A percentile compares a stretch with the other conserved stretches of the same genome.
phyloP scores from a whole-genome alignment of 208 protist species.

The Endotrypanum monterogeii region DNA sequence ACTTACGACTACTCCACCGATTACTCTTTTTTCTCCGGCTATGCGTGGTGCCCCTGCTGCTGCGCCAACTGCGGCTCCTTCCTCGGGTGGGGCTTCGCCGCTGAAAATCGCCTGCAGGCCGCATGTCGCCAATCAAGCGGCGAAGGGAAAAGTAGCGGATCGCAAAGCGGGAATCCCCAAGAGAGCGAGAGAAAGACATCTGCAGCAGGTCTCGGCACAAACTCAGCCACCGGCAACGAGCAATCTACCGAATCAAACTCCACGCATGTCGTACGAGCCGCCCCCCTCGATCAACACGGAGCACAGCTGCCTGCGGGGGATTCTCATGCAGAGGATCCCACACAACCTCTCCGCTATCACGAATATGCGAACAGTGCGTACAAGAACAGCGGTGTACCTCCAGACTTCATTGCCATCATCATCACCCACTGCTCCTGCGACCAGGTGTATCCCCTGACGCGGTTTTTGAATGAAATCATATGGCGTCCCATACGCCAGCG shows the following conservation, averaged over 20 bases:
- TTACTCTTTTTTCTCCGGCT: constrained; percentile 81
- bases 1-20: constrained; percentile 50
- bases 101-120: constrained; percentile 16
- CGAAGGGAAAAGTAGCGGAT: neutral
- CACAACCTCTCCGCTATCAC: neutral
- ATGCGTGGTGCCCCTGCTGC: constrained; percentile 64
- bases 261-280: neutral
- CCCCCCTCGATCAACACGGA: neutral
- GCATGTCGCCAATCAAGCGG: neutral
- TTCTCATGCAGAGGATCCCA: neutral
- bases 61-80: constrained; percentile 69
- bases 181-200: neutral
- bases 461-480: constrained; percentile 9
- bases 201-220: neutral
- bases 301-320: neutral
- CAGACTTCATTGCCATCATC: constrained; percentile 77
- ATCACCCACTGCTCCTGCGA: constrained; percentile 69
- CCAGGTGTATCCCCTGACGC: constrained; percentile 29
- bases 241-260: neutral
- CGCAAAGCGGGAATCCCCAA: neutral
- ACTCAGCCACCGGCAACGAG: neutral
- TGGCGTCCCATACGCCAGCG: constrained; percentile 14
- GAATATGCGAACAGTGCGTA: neutral
- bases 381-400: constrained; percentile 9
- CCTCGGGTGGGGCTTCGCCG: constrained; percentile 79